phyloP scores from a whole-genome alignment of 2,329 filamentous ascomycete species.

The Fusarium ambrosium region DNA sequence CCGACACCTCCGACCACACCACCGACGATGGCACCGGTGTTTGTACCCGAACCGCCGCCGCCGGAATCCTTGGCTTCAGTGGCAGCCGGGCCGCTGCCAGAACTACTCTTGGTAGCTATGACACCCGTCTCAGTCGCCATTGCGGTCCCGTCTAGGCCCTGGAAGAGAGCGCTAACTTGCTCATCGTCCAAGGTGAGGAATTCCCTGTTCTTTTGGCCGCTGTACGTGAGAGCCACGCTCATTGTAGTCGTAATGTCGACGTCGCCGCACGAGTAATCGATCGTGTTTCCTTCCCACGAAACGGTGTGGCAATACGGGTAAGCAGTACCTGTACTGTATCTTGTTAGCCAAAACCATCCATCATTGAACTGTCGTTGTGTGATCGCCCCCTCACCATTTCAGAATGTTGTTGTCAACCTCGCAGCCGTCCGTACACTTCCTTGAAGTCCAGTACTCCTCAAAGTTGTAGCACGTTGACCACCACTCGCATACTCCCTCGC shows the following conservation, averaged over 20 bases:
- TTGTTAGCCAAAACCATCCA: not conserved
- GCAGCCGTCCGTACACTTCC: slow-evolving; percentile 23
- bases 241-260: slow-evolving; percentile 22
- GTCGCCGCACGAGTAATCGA: slow-evolving; percentile 29
- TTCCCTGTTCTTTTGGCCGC: slow-evolving; percentile 2
- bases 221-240: slow-evolving; percentile 24
- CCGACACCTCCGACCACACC: slow-evolving; percentile 19
- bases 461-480: slow-evolving; percentile 24
- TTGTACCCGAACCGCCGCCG: not conserved
- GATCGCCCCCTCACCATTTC: slow-evolving; percentile 16
- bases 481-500: slow-evolving; percentile 7
- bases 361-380: not conserved
- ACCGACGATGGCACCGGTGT: slow-evolving; percentile 25
- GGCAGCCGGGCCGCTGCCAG: not conserved
- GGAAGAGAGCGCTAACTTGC: not conserved
- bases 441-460: slow-evolving; percentile 22
- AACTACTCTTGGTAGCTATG: not conserved
- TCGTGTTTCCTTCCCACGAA: slow-evolving; percentile 13
- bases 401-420: slow-evolving; percentile 27
- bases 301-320: slow-evolving; percentile 25
- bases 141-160: not conserved
- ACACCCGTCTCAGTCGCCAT: not conserved
- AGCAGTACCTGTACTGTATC: slow-evolving; percentile 3
- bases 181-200: slow-evolving; percentile 16
- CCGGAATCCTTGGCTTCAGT: not conserved